phyloP scores from a whole-genome alignment of 2,329 filamentous ascomycete genomes.

The Geosmithia flava region DNA sequence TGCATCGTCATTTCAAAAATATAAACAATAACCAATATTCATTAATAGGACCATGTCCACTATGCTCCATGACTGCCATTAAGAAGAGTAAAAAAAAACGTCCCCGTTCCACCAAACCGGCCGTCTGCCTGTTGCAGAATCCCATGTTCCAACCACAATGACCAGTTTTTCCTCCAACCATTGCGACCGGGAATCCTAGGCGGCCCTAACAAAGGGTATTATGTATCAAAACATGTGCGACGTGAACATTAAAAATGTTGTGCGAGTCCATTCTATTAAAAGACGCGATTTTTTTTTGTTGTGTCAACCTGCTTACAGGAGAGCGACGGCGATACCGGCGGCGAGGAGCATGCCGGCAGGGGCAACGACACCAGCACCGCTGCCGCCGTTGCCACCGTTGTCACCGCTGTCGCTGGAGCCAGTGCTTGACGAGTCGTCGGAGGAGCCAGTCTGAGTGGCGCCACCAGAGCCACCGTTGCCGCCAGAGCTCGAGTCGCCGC shows the following conservation, averaged over 20 bases:
- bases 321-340: constrained; percentile 33
- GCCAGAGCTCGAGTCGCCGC: neutral
- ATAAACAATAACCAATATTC: neutral
- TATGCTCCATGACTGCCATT: constrained; percentile 18
- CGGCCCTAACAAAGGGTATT: constrained; percentile 15
- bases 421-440: neutral
- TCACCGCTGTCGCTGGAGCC: neutral
- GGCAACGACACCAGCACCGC: constrained; percentile 17
- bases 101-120: neutral
- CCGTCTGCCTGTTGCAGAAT: neutral
- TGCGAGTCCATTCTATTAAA: neutral
- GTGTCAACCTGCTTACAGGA: constrained; percentile 24
- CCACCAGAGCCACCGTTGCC: neutral
- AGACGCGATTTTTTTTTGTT: neutral
- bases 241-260: constrained; percentile 8
- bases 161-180: neutral
- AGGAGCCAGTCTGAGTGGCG: constrained; percentile 5
- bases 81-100: constrained; percentile 17
- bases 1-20: no score
- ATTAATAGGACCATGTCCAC: neutral
- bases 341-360: constrained; percentile 33
- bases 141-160: neutral
- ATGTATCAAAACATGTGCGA: constrained; percentile 24
- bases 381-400: constrained; percentile 3
- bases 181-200: neutral